phyloP scores from a whole-genome alignment of 192 early-diverging fungal species.

The Linnemannia zychae region DNA sequence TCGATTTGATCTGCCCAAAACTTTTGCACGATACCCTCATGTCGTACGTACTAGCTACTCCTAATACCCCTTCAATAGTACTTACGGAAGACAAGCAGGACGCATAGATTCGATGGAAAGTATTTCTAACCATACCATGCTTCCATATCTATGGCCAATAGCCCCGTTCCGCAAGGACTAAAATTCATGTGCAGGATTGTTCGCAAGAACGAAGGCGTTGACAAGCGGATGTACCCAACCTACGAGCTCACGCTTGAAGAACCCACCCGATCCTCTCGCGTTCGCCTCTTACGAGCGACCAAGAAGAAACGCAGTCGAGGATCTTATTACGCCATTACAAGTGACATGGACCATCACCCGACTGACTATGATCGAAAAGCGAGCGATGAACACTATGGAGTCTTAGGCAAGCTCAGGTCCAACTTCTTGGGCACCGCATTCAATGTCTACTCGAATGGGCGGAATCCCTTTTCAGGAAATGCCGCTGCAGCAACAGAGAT shows the following conservation, averaged over 20 bases:
- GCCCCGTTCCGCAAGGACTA: constrained; percentile 76
- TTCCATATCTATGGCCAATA: constrained; percentile 22
- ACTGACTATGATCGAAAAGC: constrained; percentile 29
- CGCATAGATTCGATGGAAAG: too few species aligned
- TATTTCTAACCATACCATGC: not conserved
- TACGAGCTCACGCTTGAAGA: constrained; percentile 83
- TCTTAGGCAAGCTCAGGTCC: constrained; percentile 64
- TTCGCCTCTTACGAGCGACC: constrained; percentile 75
- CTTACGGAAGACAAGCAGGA: too few species aligned
- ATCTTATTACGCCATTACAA: constrained; percentile 74
- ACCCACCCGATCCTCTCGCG: constrained; percentile 16
- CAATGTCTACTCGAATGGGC: constrained; percentile 75
- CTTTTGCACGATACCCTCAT: constrained; percentile 43
- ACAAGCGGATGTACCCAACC: constrained; percentile 73
- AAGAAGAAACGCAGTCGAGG: constrained; percentile 77
- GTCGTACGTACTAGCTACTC: constrained; percentile 40
- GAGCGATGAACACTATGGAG: constrained; percentile 37
- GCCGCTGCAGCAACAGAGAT: not conserved
- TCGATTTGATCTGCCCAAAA: constrained; percentile 43
- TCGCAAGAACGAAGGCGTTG: constrained; percentile 70
- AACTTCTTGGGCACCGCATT: constrained; percentile 92
- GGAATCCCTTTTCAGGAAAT: constrained; percentile 56
- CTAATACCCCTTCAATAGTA: too few species aligned
- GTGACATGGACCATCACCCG: constrained; percentile 24
- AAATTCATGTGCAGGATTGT: constrained; percentile 78